A percentile compares a stretch with the other conserved stretches of the same genome.
Conservation (phyloP, 768 basidiomycete genomes). For the Termitomyces sp. region DNA sequence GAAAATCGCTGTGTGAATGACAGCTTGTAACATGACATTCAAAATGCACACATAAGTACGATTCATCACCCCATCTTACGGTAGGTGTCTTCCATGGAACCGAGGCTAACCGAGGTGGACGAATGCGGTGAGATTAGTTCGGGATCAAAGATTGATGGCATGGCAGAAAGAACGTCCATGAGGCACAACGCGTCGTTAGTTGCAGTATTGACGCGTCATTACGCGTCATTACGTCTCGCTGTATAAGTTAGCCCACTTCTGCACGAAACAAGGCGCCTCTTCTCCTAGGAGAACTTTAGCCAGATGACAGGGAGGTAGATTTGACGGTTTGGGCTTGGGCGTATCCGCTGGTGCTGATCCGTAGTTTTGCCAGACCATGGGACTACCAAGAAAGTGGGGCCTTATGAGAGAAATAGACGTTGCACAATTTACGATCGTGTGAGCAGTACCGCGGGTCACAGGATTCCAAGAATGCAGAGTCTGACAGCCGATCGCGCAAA, state of each 20-base stretch:
- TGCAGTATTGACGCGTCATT: slow-evolving; percentile 33
- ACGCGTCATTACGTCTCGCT: slow-evolving; percentile 37
- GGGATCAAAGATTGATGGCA: slow-evolving; percentile 17
- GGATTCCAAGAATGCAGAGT: slow-evolving; percentile 2
- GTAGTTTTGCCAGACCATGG: slow-evolving; percentile 23
- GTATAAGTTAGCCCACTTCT: slow-evolving; percentile 1
- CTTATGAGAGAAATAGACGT: background rate
- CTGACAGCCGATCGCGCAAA: slow-evolving; percentile 1
- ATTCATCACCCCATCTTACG: background rate
- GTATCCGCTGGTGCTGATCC: slow-evolving; percentile 27
- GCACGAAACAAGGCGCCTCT: slow-evolving; percentile 7
- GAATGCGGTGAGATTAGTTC: slow-evolving; percentile 20
- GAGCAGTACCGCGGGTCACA: slow-evolving; percentile 2
- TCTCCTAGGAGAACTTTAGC: background rate
- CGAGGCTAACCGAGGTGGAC: slow-evolving; percentile 14
- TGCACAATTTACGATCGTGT: slow-evolving; percentile 1
- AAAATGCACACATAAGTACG: background rate
- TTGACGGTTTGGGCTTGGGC: slow-evolving; percentile 8
- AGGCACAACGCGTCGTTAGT: slow-evolving; percentile 13
- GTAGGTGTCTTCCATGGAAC: slow-evolving; percentile 14
- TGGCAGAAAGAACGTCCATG: slow-evolving; percentile 13
- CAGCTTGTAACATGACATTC: background rate
- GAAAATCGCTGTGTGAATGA: background rate
- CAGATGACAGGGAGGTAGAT: slow-evolving; percentile 1
- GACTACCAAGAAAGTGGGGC: background rate